phyloP scores from a whole-genome alignment of 2,329 filamentous ascomycete species.

The Keithomyces neogunnii region DNA sequence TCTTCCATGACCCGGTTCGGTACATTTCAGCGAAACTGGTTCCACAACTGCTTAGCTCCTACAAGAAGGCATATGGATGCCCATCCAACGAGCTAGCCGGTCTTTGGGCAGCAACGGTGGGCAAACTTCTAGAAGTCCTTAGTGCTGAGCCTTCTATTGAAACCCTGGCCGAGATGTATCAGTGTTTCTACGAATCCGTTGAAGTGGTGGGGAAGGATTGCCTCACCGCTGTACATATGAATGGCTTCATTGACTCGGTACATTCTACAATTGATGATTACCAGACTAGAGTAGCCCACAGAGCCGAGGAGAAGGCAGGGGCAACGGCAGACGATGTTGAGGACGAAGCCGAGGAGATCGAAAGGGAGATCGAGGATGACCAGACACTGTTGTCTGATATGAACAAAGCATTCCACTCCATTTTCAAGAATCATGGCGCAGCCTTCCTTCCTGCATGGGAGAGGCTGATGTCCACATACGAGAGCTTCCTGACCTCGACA shows the following conservation, averaged over 20 bases:
- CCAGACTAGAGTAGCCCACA: constrained; percentile 73
- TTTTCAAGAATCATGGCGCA: constrained; percentile 92
- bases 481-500: constrained; percentile 68
- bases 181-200: constrained; percentile 98
- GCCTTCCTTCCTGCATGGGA: constrained; percentile 86
- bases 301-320: constrained; percentile 70
- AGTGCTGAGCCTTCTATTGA: constrained; percentile 92
- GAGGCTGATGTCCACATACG: constrained; percentile 74
- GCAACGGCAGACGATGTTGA: constrained; percentile 78
- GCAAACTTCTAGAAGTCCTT: constrained; percentile 88
- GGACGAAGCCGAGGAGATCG: constrained; percentile 76
- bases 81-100: constrained; percentile 70
- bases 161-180: constrained; percentile 96
- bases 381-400: constrained; percentile 95
- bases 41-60: constrained; percentile 84
- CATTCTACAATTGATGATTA: constrained; percentile 86
- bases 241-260: constrained; percentile 77
- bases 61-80: constrained; percentile 82
- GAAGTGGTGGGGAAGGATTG: constrained; percentile 86
- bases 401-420: constrained; percentile 99
- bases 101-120: constrained; percentile 78
- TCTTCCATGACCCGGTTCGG: constrained; percentile 97
- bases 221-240: constrained; percentile 71
- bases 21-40: constrained; percentile 93
- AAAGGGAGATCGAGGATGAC: constrained; percentile 93